Base-by-base conservation (phyloP, 805 yeast species). In the Candida fluviatilis region DNA sequence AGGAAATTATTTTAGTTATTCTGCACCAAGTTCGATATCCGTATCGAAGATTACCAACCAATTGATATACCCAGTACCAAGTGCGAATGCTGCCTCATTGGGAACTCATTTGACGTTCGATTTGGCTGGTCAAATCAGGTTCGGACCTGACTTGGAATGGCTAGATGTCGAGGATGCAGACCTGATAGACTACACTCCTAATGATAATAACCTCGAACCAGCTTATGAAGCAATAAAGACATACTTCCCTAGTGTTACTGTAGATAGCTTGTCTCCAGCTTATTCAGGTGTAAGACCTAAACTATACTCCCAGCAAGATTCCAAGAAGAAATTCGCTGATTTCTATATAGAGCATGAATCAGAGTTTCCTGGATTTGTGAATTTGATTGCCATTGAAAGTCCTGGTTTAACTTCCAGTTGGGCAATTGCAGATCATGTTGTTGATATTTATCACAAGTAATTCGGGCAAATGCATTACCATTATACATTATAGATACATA, bases 121-220 rank as follows among this genome's bases (percentile, higher is more conserved):
- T 51, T 60, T 89, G 38, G 89, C 84, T 3, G 93, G 95, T 0
- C 82, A 80, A 47, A 61, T 89, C 18, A 73, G 76, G 46, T 89
- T 89, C 55, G 97, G 97, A 0, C 96, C 96, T 0, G 96, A 90
- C 55, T 59, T 87, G 29, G 93, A 88, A 57, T 88, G 95, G 86
- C 77, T 84, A 2, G 74, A 71, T 23, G 44, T 54, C 2, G 42
- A 43, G 3, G 49, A 54, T 23, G 63, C 72, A 1, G 45, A 41
- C 26, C 55, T 52, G 34, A 62, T 47, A 4, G 78, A 79, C 51
- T 75, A 76, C 43, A 52, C 62, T 4, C 82, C 80, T 5, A 71
- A 66, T 45, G 58, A 56, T 2, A 37, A 50, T 1, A 82, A 82
- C 41, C 52, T 82, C 6, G 65, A 66, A 8, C 64, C 62, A 0